Conservation (phyloP, 2,329 filamentous ascomycete species). For the Colletotrichum echinochloae region DNA sequence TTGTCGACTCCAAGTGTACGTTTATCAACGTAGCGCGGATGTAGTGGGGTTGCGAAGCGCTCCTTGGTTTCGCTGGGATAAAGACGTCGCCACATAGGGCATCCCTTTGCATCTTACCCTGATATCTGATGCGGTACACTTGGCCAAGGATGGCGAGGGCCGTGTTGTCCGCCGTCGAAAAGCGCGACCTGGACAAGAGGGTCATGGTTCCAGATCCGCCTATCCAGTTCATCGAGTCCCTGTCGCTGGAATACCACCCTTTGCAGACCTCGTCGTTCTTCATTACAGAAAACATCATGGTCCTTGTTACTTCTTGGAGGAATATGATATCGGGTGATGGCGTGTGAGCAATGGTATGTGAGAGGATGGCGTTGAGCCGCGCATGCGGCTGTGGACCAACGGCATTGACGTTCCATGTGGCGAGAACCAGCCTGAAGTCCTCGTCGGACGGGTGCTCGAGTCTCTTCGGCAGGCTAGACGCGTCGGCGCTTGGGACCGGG, state of each 20-base stretch:
- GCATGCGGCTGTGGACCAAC: conserved; percentile 12
- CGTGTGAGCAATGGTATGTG: conserved; percentile 38
- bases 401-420: conserved; percentile 30
- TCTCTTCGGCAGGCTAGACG: too few species aligned
- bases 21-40: conserved; percentile 49
- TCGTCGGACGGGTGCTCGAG: not conserved
- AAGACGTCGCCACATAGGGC: conserved; percentile 53
- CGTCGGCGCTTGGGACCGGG: not conserved
- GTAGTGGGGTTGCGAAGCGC: conserved; percentile 6
- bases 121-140: conserved; percentile 49
- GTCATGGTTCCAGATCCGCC: conserved; percentile 46
- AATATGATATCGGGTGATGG: conserved; percentile 49
- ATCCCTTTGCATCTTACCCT: conserved; percentile 49
- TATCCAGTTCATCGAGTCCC: conserved; percentile 43
- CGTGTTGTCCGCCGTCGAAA: conserved; percentile 19
- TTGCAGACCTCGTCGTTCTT: conserved; percentile 44
- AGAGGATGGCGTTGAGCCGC: conserved; percentile 47
- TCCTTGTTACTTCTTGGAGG: conserved; percentile 50
- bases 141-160: conserved; percentile 44
- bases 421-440: not conserved
- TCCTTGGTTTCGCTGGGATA: conserved; percentile 31
- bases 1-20: conserved; percentile 53
- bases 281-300: conserved; percentile 45
- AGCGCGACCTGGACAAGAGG: conserved; percentile 47
- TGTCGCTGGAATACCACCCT: conserved; percentile 49